Percentiles rank a stretch among this genome's conserved stretches.
phyloP scores from a whole-genome alignment of 2,329 filamentous ascomycete species.

The Ascochyta lentis region DNA sequence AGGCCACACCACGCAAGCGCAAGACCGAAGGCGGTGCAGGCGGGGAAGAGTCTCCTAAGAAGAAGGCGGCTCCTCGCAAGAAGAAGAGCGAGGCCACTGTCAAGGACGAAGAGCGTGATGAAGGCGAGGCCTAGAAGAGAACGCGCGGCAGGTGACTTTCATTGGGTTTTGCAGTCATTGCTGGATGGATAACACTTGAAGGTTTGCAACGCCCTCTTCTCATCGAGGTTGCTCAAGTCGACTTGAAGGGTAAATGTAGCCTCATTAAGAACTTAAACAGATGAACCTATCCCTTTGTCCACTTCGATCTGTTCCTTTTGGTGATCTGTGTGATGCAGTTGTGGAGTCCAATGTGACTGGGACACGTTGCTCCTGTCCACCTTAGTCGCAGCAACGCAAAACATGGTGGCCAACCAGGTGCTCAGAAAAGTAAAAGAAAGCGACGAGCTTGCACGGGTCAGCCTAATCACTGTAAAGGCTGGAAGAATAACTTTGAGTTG shows the following conservation, averaged over 20 bases:
- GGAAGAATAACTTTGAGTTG: too few species aligned
- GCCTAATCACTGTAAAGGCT: too few species aligned
- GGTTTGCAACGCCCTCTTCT: not conserved
- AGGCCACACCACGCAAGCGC: constrained; percentile 23
- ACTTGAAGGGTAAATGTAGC: too few species aligned
- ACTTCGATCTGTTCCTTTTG: not conserved
- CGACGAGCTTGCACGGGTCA: not conserved
- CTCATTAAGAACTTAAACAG: too few species aligned
- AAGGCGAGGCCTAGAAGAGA: not conserved
- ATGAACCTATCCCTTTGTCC: too few species aligned
- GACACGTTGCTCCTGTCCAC: constrained; percentile 5
- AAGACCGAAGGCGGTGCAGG: constrained; percentile 13
- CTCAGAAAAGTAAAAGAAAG: not conserved
- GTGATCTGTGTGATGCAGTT: not conserved
- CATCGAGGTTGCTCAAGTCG: not conserved
- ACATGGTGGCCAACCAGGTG: constrained; percentile 19
- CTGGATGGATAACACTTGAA: not conserved
- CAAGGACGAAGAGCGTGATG: constrained; percentile 13
- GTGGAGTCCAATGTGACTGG: not conserved
- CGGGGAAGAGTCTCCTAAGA: constrained; percentile 19
- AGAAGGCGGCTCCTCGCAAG: constrained; percentile 23
- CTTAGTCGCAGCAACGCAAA: constrained; percentile 5
- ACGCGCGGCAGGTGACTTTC: not conserved
- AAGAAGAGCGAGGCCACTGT: constrained; percentile 11
- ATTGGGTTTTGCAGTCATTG: not conserved